phyloP scores from a whole-genome alignment of 306 rosid species.

The Vigna angularis region DNA sequence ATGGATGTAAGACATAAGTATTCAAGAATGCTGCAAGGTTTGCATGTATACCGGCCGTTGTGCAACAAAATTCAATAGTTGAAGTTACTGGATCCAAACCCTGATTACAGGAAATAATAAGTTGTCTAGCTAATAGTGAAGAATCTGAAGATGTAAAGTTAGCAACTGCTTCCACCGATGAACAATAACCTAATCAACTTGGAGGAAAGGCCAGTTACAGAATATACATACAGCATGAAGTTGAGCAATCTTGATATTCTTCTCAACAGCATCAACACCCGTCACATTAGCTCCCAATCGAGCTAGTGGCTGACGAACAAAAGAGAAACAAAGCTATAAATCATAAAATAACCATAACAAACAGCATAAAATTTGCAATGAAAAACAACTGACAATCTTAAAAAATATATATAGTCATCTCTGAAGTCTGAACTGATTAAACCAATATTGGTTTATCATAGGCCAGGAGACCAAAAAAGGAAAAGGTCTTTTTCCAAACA shows the following conservation, averaged over 20 bases:
- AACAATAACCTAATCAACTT: constrained; percentile 15
- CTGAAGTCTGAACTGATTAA: not conserved
- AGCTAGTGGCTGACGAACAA: constrained; percentile 80
- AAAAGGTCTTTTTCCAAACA: constrained; percentile 14
- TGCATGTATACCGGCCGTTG: constrained; percentile 82
- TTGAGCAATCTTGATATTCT: constrained; percentile 87
- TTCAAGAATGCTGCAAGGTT: constrained; percentile 38
- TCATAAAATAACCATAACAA: constrained; percentile 27
- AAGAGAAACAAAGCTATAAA: constrained; percentile 20
- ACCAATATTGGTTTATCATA: not conserved
- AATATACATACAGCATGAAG: constrained; percentile 82
- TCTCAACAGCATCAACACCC: constrained; percentile 86
- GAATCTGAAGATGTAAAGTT: constrained; percentile 5
- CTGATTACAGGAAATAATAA: constrained; percentile 51
- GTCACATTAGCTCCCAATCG: constrained; percentile 92
- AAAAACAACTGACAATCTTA: constrained; percentile 28
- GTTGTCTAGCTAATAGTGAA: constrained; percentile 31
- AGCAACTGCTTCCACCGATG: constrained; percentile 17
- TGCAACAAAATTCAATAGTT: constrained; percentile 75
- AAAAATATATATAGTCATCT: not conserved
- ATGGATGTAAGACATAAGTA: constrained; percentile 19
- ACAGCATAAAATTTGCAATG: constrained; percentile 22
- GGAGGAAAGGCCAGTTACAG: constrained; percentile 17
- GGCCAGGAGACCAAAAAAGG: constrained; percentile 10
- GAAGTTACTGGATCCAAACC: constrained; percentile 86